Evolutionary conservation across 805 yeast species (phyloP), one percentile per base, ranked within the genome.

Genomic region (Nakazawaea siamensis): DNA sequence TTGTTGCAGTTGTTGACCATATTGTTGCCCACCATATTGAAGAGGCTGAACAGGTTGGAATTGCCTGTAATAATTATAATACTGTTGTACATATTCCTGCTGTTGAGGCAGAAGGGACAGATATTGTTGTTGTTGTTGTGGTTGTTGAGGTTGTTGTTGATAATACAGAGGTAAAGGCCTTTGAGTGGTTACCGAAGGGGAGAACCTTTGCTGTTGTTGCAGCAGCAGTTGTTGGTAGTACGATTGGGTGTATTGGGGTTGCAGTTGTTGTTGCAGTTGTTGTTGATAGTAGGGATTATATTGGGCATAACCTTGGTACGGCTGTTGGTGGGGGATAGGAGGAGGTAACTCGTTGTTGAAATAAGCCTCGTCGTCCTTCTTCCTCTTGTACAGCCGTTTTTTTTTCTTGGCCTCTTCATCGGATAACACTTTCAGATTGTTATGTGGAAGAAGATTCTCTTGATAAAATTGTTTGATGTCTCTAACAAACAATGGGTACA

Each of bases 401-500:
- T n/a, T n/a, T n/a, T n/a, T n/a, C n/a, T n/a, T n/a, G n/a, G n/a
- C n/a, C n/a, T n/a, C n/a, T n/a, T n/a, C n/a, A n/a, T n/a, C n/a
- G n/a, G n/a, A n/a, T n/a, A 11, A n/a, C n/a, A n/a, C n/a, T n/a
- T n/a, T n/a, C n/a, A n/a, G n/a, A 13, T 11, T 9, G 15, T 12
- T 15, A 21, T 24, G n/a, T n/a, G n/a, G n/a, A 24, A 23, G 33
- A 12, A 39, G 4, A 21, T 39, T 28, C 27, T 29, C 39, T 19
- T 18, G 39, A 20, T 36, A 32, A 24, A 15, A 35, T 13, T 16
- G 12, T 56, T 80, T 79, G 49, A 83, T 80, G 53, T 83, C 90
- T 35, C 80, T 68, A 24, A 81, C 87, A 54, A 80, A 78, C 31
- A 80, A 59, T 3, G 86, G 85, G 48, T 76, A 77, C 40, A 80